Evolutionary conservation across 768 basidiomycete species (phyloP), one percentile per base, ranked within the genome.

Genomic region (Mycena floridula): DNA sequence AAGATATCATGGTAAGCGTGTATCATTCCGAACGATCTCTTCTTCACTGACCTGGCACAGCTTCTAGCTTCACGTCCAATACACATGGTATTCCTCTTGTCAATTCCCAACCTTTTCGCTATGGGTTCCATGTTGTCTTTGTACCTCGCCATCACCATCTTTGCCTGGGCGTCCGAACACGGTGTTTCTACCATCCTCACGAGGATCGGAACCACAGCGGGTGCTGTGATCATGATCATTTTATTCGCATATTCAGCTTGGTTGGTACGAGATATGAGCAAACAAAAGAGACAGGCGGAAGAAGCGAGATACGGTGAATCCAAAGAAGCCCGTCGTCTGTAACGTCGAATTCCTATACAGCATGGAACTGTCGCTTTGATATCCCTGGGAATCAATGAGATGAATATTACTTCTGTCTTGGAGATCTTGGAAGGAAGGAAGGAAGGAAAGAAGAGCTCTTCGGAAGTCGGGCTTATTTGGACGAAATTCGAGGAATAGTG

Each of bases 111-210:
- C 9, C 23, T 50, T 23, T 50, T 50, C 35, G 49, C 45, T 12
- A 47, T 50, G 37, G 45, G 49, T 11, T 37, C 49, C 23, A 47
- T 47, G 49, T 36, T 44, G 25, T 30, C 45, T 20, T 47, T 50
- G 27, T 50, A 50, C 25, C 32, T 43, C 18, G 26, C 49, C 4
- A 44, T 50, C 23, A 50, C 49, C 1, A 46, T 46, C 11, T 40
- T 46, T 4, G 49, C 49, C 3, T 50, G 38, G 26, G 44, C 37
- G 35, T 43, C 45, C 20, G 42, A 43, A 11, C 22, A 20, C 7
- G n/a, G 25, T n/a, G 30, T 43, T 18, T 37, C 42, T 4, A 25
- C 30, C 23, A 44, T 47, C 11, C 38, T 50, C 27, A 37, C 45
- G 45, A 46, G 41, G n/a, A 39, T 50, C 6, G 49, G 49, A 22